Conservation (phyloP, 306 rosid species). For the Ormosia emarginata region DNA sequence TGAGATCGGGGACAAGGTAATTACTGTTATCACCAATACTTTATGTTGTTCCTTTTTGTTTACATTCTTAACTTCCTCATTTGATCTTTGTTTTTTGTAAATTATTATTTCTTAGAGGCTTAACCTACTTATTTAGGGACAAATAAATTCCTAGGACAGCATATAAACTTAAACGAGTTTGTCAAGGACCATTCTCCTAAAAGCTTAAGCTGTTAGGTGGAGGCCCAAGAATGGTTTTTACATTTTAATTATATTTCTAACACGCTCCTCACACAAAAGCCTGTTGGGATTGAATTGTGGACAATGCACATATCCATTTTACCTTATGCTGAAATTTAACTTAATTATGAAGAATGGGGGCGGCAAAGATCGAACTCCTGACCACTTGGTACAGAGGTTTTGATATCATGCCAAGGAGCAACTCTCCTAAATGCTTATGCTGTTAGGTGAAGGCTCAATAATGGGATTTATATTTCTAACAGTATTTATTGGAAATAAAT, state of each 20-base stretch:
- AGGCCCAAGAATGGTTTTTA: not conserved
- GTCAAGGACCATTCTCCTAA: not conserved
- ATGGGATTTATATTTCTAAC: not conserved
- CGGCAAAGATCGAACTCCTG: not conserved
- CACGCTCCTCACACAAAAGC: not conserved
- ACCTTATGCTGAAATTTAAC: not conserved
- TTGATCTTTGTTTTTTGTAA: not conserved
- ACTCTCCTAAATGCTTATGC: not conserved
- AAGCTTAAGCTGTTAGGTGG: not conserved
- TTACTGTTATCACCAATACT: not conserved
- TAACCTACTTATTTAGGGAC: not conserved
- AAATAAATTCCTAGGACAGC: not conserved
- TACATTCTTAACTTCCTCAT: not conserved
- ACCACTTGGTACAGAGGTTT: not conserved
- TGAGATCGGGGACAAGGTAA: slow-evolving; percentile 99
- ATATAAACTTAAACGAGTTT: not conserved
- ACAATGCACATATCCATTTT: not conserved
- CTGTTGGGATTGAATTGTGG: not conserved
- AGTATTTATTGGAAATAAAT: not conserved
- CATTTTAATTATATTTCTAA: not conserved
- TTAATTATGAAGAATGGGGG: not conserved
- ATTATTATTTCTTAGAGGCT: slow-evolving; percentile 16
- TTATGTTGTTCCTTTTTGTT: not conserved
- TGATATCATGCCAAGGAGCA: not conserved
- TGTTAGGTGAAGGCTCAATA: not conserved